Base-by-base conservation (phyloP, 2,329 filamentous ascomycete species). In the Colletotrichum salicis region DNA sequence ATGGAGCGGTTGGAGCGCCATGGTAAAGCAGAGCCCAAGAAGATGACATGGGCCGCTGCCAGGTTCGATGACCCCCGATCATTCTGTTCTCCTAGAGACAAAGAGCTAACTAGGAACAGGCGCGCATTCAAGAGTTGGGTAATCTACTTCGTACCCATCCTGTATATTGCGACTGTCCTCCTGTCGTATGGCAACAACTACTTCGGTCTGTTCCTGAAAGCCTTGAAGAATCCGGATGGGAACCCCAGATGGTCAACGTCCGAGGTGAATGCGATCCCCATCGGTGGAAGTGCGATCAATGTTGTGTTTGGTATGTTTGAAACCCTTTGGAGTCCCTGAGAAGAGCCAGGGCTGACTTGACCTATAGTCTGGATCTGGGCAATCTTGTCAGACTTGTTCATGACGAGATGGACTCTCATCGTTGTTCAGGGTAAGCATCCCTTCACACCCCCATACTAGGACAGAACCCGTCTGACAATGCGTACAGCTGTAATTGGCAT, bases 301-400 rank as follows among this genome's bases (percentile, higher is more conserved):
- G 69, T 71, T 5, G 64, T 71, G 7, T 71, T 71, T 19, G 73
- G 76, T 77, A 57, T 10, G 73, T 70, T 1, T 19, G 8, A 7
- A 33, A 15, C 19, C 13, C 31, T 22, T 5, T 33, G 5, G 10
- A 19, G 15, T 7, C n/a, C 12, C 13, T 8, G 29, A 10, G 12
- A 24, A 24, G 29, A 35, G 19, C 27, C 65, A 73, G 54, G 74
- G 45, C 35, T 15, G 37, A 15, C 1, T 31, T 12, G 5, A 13
- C 1, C 8, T 5, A 37, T 24, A 83, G 86, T 88, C 1, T 88
- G 86, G 86, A 81, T 87, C 13, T 88, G 86, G 86, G 86, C 86
- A 1, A 81, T 87, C 2, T 75, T 87, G 0, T 88, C 86, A 0
- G 86, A 88, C 76, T 76, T 83, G 10, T 74, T 88, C 1, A 81